Conservation (phyloP, 2,329 filamentous ascomycete species). For the Colletotrichum sp. region DNA sequence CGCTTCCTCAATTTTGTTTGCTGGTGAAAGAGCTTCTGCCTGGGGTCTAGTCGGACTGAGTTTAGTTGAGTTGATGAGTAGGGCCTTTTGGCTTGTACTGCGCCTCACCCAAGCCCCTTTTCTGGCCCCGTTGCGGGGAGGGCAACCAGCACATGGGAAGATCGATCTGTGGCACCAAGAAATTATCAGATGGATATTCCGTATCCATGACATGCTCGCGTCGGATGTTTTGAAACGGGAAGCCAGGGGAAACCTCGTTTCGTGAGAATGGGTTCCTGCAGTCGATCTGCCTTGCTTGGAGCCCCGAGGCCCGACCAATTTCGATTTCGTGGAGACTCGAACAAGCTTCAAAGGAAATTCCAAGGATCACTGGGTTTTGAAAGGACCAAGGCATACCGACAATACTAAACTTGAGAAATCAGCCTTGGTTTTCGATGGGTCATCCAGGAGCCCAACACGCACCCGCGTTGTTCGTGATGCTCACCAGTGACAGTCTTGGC, state of each 20-base stretch:
- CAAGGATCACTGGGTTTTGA: not conserved
- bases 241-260: not conserved
- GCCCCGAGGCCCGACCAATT: not conserved
- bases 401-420: not conserved
- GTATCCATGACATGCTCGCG: not conserved
- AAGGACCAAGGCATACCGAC: not conserved
- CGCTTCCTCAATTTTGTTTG: not conserved
- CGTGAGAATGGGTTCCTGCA: not conserved
- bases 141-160: not conserved
- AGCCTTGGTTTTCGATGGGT: not conserved
- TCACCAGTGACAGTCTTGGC: rapidly evolving
- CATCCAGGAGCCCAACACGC: not conserved
- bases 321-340: rapidly evolving
- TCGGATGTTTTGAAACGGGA: not conserved
- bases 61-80: not conserved
- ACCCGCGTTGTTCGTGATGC: not conserved
- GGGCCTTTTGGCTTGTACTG: not conserved
- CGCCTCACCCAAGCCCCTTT: not conserved
- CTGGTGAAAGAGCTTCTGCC: not conserved
- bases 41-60: not conserved
- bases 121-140: not conserved
- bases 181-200: not conserved
- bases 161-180: not conserved
- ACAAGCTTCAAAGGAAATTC: not conserved
- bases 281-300: not conserved